phyloP scores from a whole-genome alignment of 2,329 filamentous ascomycete genomes.

The Pseudogymnoascus sp. region DNA sequence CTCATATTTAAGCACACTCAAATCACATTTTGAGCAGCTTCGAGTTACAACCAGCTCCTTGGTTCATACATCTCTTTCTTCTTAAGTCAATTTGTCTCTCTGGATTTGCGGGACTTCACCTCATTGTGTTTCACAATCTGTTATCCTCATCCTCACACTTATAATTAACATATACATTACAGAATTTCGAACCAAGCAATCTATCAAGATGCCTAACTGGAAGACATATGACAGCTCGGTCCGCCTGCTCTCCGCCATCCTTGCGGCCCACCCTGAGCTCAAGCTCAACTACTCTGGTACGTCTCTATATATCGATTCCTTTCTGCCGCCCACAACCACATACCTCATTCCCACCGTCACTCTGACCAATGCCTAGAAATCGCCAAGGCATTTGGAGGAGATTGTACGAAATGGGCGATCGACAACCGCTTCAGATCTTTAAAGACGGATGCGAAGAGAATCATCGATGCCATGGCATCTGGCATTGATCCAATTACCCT shows the following conservation, averaged over 20 bases:
- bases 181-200: background rate
- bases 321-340: slow-evolving; percentile 13
- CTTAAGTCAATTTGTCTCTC: background rate
- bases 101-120: background rate
- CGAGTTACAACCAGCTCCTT: background rate
- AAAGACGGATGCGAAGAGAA: slow-evolving; percentile 33
- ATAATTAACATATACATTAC: background rate
- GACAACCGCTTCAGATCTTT: slow-evolving; percentile 35
- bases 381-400: slow-evolving; percentile 26
- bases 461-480: slow-evolving; percentile 25
- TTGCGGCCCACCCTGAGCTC: slow-evolving; percentile 47
- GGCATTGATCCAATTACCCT: slow-evolving; percentile 31
- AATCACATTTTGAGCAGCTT: background rate
- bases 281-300: slow-evolving; percentile 57
- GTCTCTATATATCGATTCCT: slow-evolving; percentile 22
- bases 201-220: slow-evolving; percentile 47
- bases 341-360: background rate
- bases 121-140: background rate
- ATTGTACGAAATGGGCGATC: slow-evolving; percentile 29
- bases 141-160: background rate
- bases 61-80: slow-evolving; percentile 1
- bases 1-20: background rate
- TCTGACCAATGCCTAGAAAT: slow-evolving; percentile 17
- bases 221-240: slow-evolving; percentile 52
- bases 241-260: slow-evolving; percentile 52